Evolutionary conservation across 2,329 filamentous ascomycete genomes (phyloP), one percentile per base, ranked within the genome.

Genomic region (Fusarium marasasianum): DNA sequence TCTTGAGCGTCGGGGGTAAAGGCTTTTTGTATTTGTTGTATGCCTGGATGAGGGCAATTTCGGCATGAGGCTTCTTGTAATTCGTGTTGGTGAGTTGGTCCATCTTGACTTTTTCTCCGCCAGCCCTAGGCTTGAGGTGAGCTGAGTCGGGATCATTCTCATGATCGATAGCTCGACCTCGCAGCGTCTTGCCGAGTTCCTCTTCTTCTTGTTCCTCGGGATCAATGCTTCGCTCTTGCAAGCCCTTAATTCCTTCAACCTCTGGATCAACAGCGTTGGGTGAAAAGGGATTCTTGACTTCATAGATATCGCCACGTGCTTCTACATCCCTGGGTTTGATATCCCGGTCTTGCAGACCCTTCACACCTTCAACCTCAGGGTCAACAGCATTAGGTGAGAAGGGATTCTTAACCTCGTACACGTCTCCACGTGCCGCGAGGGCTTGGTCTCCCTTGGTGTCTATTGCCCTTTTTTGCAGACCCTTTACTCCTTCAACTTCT

Each of bases 21-120:
- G 72, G 66, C 43, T 77, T 77, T 17, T 79, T 79, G 63, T 84
- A 86, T 72, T 85, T 86, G 62, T 79, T 66, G 37, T 82, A 81
- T 2, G 82, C 82, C 29, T 78, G 76, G 44, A 81, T 66, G 15
- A 81, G 78, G 15, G 78, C 76, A 31, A 74, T 62, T 1, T 77
- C 73, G 53, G 57, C 84, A 66, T 81, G 82, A 17, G 82, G 81
- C 15, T 77, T 78, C 14, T 69, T 68, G 71, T 81, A 86, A 1
- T 71, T 58, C 2, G 69, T 55, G 66, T 87, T 87, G 44, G 65
- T 68, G 7, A 84, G 73, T 24, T 83, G 80, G 1, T 72, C 50
- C 17, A 86, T 50, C 1, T 73, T 72, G 57, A 83, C 82, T 6
- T 60, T 67, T 33, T 78, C 71, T 26, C 71, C 69, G 4, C 66